phyloP scores from a whole-genome alignment of 176 grass and related monocot species.

The Avena insularis region DNA sequence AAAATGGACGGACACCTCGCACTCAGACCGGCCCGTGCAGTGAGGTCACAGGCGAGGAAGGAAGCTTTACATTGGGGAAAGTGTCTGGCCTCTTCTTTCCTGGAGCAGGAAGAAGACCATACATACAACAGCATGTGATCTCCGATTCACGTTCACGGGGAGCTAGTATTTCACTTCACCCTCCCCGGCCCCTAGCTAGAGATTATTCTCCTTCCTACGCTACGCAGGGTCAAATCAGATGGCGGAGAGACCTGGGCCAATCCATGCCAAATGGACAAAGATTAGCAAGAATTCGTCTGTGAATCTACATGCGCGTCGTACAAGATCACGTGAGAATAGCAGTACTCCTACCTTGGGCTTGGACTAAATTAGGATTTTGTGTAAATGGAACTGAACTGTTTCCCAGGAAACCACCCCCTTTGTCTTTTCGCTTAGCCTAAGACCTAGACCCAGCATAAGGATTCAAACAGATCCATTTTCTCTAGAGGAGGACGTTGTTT shows the following conservation, averaged over 20 bases:
- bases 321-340: constrained; percentile 4
- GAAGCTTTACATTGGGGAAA: neutral
- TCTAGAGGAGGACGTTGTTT: neutral
- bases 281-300: neutral
- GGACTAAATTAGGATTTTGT: no score
- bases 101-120: neutral
- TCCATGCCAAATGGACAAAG: neutral
- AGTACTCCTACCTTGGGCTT: neutral
- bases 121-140: neutral
- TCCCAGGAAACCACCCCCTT: neutral
- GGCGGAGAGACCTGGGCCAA: neutral
- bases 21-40: neutral
- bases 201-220: neutral
- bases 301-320: neutral
- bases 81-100: constrained; percentile 9
- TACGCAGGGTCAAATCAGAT: neutral
- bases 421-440: no score
- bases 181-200: neutral
- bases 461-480: neutral
- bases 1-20: neutral
- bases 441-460: neutral
- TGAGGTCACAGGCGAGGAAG: neutral
- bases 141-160: constrained; percentile 22
- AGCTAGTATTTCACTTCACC: neutral
- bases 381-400: neutral